phyloP scores from a whole-genome alignment of 2,329 filamentous ascomycete genomes.

The Sporothrix dimorphospora region DNA sequence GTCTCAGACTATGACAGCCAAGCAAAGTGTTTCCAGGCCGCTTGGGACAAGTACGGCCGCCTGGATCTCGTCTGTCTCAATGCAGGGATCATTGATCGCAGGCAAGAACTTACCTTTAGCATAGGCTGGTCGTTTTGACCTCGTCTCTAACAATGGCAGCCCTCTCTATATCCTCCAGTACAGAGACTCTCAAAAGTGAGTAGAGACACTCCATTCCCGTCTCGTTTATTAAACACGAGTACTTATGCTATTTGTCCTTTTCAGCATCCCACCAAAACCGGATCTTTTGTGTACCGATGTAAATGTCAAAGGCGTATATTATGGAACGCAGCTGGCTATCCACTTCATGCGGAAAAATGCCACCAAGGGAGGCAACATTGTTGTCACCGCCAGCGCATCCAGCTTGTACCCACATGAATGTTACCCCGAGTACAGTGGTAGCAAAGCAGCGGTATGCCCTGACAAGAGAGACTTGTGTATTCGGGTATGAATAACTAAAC shows the following conservation, averaged over 20 bases:
- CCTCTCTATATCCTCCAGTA: not conserved
- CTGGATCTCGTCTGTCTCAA: conserved; percentile 2
- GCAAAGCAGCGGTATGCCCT: not conserved
- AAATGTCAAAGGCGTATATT: not conserved
- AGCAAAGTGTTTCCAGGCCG: conserved; percentile 9
- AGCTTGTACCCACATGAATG: not conserved
- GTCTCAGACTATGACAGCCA: conserved; percentile 9
- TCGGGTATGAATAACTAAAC: no score
- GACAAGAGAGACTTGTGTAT: no score
- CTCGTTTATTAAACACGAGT: no score
- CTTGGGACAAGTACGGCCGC: not conserved
- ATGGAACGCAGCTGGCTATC: not conserved
- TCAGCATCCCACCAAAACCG: not conserved
- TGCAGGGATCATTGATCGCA: not conserved
- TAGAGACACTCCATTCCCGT: no score
- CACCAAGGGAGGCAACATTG: not conserved
- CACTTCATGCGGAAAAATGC: not conserved
- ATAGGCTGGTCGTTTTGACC: no score
- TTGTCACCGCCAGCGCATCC: not conserved
- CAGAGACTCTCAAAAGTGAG: not conserved
- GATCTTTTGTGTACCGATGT: not conserved
- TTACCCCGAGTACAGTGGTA: not conserved
- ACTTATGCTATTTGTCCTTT: no score
- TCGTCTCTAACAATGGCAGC: not conserved
- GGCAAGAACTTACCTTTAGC: not conserved